Conservation (phyloP, 2,329 filamentous ascomycete species). For the Calonectria hongkongensis region DNA sequence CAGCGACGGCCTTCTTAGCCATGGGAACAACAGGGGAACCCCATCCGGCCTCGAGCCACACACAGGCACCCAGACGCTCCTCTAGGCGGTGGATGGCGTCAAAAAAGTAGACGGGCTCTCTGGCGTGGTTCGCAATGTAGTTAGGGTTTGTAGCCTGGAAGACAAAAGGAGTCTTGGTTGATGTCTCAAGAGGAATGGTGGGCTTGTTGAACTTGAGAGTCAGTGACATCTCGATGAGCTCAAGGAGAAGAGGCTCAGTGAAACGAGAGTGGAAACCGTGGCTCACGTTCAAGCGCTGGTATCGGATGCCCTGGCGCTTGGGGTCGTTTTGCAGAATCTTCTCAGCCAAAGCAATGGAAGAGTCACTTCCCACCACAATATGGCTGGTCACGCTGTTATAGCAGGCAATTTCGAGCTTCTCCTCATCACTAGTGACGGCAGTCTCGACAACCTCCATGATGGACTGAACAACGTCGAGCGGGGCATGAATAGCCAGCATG, state of each 20-base stretch:
- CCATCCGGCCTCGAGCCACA: constrained; percentile 46
- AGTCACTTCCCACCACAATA: constrained; percentile 39
- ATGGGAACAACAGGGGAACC: constrained; percentile 42
- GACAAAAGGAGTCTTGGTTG: constrained; percentile 15
- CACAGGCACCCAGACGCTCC: constrained; percentile 31
- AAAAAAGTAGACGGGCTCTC: constrained; percentile 43
- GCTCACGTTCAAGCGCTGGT: constrained; percentile 39
- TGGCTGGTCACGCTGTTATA: constrained; percentile 42
- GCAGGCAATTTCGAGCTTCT: constrained; percentile 45
- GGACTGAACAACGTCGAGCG: constrained; percentile 31
- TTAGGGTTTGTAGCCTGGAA: constrained; percentile 19
- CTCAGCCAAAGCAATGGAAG: constrained; percentile 29
- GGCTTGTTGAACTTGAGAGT: constrained; percentile 36
- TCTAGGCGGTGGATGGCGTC: constrained; percentile 40
- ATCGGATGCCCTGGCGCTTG: constrained; percentile 36
- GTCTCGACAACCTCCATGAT: constrained; percentile 36
- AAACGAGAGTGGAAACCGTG: constrained; percentile 46
- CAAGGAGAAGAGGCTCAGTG: constrained; percentile 37
- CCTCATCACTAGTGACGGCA: constrained; percentile 17
- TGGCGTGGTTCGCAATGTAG: constrained; percentile 41
- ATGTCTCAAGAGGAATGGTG: constrained; percentile 41
- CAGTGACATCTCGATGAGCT: constrained; percentile 28
- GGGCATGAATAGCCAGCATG: constrained; percentile 59
- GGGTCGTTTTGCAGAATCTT: constrained; percentile 31
- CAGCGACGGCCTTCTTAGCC: constrained; percentile 39